A percentile compares a stretch with the other conserved stretches of the same genome.
Conservation (phyloP, 805 yeast genomes). For the Ogataea trehaloabstinens region DNA sequence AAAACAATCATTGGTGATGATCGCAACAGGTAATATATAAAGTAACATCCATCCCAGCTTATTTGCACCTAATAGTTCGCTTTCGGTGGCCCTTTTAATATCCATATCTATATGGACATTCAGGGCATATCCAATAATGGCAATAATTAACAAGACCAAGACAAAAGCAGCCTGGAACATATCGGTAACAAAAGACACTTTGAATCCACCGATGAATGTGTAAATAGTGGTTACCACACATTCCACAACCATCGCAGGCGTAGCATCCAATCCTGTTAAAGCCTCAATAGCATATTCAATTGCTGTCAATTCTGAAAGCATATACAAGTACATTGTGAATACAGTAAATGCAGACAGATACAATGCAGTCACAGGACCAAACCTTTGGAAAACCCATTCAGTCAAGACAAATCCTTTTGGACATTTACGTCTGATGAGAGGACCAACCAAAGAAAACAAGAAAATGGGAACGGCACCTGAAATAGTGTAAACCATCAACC, state of each 20-base stretch:
- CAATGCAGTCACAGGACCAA: slow-evolving; percentile 68
- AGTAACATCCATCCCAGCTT: slow-evolving; percentile 86
- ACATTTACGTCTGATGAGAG: slow-evolving; percentile 69
- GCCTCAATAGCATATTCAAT: slow-evolving; percentile 73
- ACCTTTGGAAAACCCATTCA: slow-evolving; percentile 89
- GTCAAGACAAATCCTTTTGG: slow-evolving; percentile 91
- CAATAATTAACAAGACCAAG: slow-evolving; percentile 61
- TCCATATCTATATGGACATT: slow-evolving; percentile 62
- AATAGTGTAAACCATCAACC: slow-evolving; percentile 75
- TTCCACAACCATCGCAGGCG: slow-evolving; percentile 80
- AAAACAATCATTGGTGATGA: slow-evolving; percentile 86
- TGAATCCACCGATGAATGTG: slow-evolving; percentile 86
- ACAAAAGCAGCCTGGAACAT: slow-evolving; percentile 79
- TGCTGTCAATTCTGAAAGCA: slow-evolving; percentile 86
- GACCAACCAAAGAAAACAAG: slow-evolving; percentile 81
- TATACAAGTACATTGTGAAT: slow-evolving; percentile 78
- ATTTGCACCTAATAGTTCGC: slow-evolving; percentile 62
- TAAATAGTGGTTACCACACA: slow-evolving; percentile 85
- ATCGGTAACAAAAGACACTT: slow-evolving; percentile 84
- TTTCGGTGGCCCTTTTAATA: slow-evolving; percentile 57
- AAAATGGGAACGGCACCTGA: slow-evolving; percentile 82
- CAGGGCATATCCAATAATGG: slow-evolving; percentile 76
- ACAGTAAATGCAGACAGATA: slow-evolving; percentile 80
- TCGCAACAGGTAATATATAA: slow-evolving; percentile 81
- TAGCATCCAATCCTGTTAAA: slow-evolving; percentile 73